These are phyloP conservation scores for Pythium dissotocum DNA, from an alignment of 352 stramenopile genomes.

Conservation along the genomic window DNA sequence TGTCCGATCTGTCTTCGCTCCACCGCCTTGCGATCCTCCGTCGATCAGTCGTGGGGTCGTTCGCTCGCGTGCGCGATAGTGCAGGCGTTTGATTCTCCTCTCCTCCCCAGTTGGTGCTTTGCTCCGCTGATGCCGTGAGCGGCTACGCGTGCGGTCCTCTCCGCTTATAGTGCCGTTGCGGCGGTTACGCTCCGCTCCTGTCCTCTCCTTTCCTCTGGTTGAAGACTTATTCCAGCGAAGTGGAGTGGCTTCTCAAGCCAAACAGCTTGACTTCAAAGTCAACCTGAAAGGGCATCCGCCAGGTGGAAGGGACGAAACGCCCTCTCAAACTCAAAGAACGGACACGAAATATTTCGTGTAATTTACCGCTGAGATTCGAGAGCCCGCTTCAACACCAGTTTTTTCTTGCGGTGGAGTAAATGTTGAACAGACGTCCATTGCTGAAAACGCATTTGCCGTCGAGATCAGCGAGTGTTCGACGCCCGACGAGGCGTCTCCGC, in stretches of 20 bases:
- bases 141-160: background rate
- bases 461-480: background rate
- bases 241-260: conserved; percentile 11
- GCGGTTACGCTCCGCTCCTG: background rate
- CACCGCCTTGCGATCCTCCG: background rate
- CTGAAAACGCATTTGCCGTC: background rate
- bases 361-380: conserved; percentile 6
- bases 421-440: background rate
- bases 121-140: background rate
- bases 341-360: conserved; percentile 18
- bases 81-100: background rate
- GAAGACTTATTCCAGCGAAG: background rate
- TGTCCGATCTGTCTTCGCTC: background rate
- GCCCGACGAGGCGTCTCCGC: no score
- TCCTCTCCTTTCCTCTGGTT: background rate
- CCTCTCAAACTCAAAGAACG: conserved; percentile 1
- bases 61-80: background rate
- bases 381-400: background rate
- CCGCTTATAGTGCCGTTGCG: background rate
- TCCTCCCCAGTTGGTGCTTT: conserved; percentile 1
- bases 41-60: background rate
- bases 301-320: conserved; percentile 13
- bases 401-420: background rate
- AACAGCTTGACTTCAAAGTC: conserved; percentile 13
- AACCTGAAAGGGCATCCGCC: conserved; percentile 18